Evolutionary conservation across 345 rosid species (phyloP).

Genomic region (Syzygium jambos): DNA sequence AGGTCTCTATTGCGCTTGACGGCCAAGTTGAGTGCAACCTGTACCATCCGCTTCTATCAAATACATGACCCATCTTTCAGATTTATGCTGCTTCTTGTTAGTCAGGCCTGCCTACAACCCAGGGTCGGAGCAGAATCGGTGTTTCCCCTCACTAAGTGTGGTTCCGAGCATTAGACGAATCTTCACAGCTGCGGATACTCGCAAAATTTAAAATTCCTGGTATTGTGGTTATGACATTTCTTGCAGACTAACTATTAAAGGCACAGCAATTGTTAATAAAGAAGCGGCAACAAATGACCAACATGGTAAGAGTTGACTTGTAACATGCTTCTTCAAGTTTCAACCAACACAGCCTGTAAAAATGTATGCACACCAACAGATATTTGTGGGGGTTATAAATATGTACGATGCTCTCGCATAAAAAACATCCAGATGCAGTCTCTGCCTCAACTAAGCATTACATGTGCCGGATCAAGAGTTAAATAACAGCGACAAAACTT

Average conservation of each 20-base stretch:
- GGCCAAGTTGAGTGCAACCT: not conserved
- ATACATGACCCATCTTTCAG: not conserved
- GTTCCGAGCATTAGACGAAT: not conserved
- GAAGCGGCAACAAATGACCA: not conserved
- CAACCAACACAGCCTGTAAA: not conserved
- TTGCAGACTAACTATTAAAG: not conserved
- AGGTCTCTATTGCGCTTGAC: not conserved
- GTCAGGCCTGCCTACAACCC: not conserved
- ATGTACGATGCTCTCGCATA: not conserved
- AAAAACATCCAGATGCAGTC: not conserved
- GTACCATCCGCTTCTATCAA: not conserved
- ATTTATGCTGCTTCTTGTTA: not conserved
- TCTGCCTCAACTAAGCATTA: not conserved
- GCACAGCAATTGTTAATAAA: not conserved
- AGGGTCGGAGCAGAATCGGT: not conserved
- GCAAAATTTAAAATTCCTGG: not conserved
- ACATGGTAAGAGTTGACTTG: not conserved
- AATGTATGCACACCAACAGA: not conserved
- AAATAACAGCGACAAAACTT: not conserved
- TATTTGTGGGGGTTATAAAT: not conserved
- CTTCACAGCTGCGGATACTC: not conserved
- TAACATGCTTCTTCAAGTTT: not conserved
- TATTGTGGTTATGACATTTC: not conserved
- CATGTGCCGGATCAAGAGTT: not conserved
- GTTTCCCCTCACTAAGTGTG: too few species aligned